Conservation (phyloP, 495 filamentous ascomycete species). For the Chaetomium tenue region DNA sequence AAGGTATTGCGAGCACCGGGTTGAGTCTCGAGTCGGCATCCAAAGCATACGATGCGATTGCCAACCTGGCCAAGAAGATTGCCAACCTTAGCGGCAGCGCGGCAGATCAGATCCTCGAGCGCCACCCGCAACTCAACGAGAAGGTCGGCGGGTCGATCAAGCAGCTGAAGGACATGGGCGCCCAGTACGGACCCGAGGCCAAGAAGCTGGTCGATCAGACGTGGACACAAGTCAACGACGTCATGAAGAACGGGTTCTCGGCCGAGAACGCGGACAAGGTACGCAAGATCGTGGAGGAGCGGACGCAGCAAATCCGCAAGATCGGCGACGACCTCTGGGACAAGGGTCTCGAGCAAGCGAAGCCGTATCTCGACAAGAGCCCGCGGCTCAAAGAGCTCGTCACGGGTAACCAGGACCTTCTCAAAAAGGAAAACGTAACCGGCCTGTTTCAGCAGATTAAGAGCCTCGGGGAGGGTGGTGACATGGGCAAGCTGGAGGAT, state of each 20-base stretch:
- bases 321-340: conserved; percentile 63
- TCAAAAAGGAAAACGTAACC: conserved; percentile 59
- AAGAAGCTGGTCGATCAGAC: conserved; percentile 67
- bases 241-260: conserved; percentile 54
- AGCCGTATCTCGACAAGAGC: conserved; percentile 64
- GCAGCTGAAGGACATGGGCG: conserved; percentile 61
- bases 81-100: conserved; percentile 56
- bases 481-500: conserved; percentile 54
- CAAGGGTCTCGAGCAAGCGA: conserved; percentile 59
- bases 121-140: conserved; percentile 65
- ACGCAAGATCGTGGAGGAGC: conserved; percentile 60
- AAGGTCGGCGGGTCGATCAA: conserved; percentile 61
- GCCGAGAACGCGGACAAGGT: conserved; percentile 52
- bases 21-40: conserved; percentile 52
- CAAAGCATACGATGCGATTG: conserved; percentile 53
- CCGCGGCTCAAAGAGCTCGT: conserved; percentile 63
- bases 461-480: conserved; percentile 53
- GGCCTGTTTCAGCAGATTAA: conserved; percentile 56
- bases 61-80: conserved; percentile 52
- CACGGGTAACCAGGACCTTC: conserved; percentile 56
- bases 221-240: conserved; percentile 57
- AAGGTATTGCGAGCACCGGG: conserved; percentile 49
- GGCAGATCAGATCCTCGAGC: conserved; percentile 57
- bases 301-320: conserved; percentile 58
- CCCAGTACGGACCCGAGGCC: conserved; percentile 63